A percentile compares a stretch with the other conserved stretches of the same genome.
These are phyloP conservation scores for Fraxinus greggii DNA, from an alignment of 305 asterid genomes.

Conservation along the genomic window DNA sequence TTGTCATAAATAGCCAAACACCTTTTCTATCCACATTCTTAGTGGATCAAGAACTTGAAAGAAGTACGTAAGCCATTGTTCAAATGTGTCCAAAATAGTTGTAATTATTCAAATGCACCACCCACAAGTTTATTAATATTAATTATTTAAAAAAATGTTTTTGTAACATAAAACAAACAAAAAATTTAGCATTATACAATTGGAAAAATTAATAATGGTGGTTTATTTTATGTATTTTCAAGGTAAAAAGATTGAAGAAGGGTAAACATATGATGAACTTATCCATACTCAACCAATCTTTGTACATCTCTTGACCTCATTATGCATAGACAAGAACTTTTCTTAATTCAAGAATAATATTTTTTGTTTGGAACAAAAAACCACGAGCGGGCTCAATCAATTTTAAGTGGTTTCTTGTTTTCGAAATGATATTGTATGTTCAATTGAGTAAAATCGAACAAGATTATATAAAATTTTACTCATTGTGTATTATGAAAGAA, in stretches of 20 bases:
- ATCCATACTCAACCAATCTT: slow-evolving; percentile 30
- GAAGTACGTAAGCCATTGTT: slow-evolving; percentile 29
- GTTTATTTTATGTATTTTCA: slow-evolving; percentile 4
- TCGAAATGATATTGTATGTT: neutral
- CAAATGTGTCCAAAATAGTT: slow-evolving; percentile 22
- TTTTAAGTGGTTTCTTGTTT: neutral
- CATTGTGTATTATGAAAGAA: neutral
- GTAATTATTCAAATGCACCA: slow-evolving; percentile 20
- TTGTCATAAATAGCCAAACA: slow-evolving; percentile 24
- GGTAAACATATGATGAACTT: slow-evolving; percentile 25
- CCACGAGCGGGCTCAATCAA: neutral
- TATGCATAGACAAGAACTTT: neutral
- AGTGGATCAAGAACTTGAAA: slow-evolving; percentile 31
- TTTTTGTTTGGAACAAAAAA: neutral
- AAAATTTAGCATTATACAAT: neutral
- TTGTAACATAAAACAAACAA: neutral
- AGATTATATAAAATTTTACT: too few species aligned
- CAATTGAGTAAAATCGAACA: neutral
- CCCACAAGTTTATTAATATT: neutral
- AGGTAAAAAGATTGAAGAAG: neutral
- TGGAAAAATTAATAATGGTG: neutral
- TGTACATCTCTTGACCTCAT: slow-evolving; percentile 17
- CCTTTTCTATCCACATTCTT: slow-evolving; percentile 33
- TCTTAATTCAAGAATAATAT: neutral
- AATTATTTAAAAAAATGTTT: neutral